Percentiles rank a stretch among this genome's conserved stretches.
phyloP scores from a whole-genome alignment of 805 yeast species.

The Ogataea neopini region DNA sequence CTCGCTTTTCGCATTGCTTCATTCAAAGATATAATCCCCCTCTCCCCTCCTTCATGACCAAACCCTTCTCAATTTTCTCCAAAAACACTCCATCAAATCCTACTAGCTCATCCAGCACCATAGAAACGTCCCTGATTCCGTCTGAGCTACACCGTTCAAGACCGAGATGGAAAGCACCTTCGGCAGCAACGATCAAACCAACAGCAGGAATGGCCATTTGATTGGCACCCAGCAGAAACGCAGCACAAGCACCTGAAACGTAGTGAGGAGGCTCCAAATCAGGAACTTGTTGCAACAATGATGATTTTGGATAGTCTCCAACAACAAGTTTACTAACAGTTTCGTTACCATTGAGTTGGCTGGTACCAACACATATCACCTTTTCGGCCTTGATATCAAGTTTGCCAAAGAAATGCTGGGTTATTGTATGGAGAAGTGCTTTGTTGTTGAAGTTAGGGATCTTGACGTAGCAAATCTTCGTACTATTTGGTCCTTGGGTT shows the following conservation, averaged over 20 bases:
- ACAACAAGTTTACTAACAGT: constrained; percentile 20
- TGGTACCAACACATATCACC: constrained; percentile 26
- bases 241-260: constrained; percentile 46
- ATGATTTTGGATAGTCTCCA: constrained; percentile 2
- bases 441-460: constrained; percentile 28
- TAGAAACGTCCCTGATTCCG: constrained; percentile 39
- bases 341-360: constrained; percentile 24
- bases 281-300: constrained; percentile 32
- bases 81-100: constrained; percentile 9
- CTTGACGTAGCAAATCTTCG: constrained; percentile 14
- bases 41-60: constrained; percentile 18
- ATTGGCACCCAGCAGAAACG: constrained; percentile 37
- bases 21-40: constrained; percentile 22
- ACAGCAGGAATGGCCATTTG: constrained; percentile 12
- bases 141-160: constrained; percentile 45
- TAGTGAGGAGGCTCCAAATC: constrained; percentile 49
- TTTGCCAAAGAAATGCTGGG: constrained; percentile 16
- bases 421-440: constrained; percentile 27
- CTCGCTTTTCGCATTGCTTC: not conserved
- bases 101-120: constrained; percentile 20
- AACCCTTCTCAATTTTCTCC: constrained; percentile 11
- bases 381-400: constrained; percentile 7
- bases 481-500: not conserved
- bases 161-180: constrained; percentile 47
- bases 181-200: constrained; percentile 40